Conservation (phyloP, 768 basidiomycete genomes). For the Tulasnella sp. region DNA sequence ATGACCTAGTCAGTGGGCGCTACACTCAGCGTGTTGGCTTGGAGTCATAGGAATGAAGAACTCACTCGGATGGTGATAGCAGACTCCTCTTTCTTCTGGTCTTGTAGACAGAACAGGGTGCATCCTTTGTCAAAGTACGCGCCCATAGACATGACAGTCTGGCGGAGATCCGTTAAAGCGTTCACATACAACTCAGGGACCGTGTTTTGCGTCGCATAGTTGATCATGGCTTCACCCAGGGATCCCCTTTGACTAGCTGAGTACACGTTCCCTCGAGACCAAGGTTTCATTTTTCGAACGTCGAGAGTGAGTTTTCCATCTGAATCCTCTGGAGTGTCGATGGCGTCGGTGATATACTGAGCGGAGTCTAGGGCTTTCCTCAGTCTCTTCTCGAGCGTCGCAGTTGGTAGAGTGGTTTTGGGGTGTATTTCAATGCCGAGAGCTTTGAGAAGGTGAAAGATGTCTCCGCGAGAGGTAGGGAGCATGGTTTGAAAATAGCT, state of each 20-base stretch:
- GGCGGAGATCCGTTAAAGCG: not conserved
- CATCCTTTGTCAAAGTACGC: not conserved
- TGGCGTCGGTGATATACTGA: not conserved
- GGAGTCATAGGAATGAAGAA: not conserved
- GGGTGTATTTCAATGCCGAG: not conserved
- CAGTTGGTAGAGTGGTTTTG: not conserved
- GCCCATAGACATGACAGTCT: not conserved
- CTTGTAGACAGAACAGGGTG: not conserved
- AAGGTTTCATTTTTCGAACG: not conserved
- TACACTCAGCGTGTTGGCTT: not conserved
- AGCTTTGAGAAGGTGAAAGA: constrained; percentile 1
- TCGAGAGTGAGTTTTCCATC: not conserved
- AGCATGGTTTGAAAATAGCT: no score
- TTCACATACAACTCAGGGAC: not conserved
- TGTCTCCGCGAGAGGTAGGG: not conserved
- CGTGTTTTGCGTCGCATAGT: not conserved
- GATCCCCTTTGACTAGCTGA: not conserved
- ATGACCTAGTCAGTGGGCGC: not conserved
- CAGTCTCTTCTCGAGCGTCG: not conserved
- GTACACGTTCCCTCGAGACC: not conserved
- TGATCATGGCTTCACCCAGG: not conserved
- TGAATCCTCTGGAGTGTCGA: not conserved
- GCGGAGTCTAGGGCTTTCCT: constrained; percentile 3
- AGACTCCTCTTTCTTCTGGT: not conserved
- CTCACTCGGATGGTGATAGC: not conserved